Base-by-base conservation (phyloP, 179 eudicot species). In the Sideroxylon spinosum region DNA sequence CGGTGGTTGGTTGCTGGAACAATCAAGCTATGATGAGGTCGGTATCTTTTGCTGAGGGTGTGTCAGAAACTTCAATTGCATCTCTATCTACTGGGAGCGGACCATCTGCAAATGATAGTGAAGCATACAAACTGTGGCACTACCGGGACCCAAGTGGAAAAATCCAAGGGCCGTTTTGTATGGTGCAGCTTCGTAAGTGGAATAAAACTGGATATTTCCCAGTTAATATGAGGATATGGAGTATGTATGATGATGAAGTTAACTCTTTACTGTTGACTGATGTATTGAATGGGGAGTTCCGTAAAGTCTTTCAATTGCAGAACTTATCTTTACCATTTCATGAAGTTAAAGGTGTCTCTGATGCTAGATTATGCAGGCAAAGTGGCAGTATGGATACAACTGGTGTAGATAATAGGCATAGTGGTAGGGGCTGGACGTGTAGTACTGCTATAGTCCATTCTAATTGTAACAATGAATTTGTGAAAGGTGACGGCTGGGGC, bases 111-210 rank as follows among this genome's bases (percentile, higher is more conserved):
- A 82, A 82, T 68, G 62, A 73, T 72, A 80, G 63, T 28, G 97
- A 91, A 79, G 71, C 87, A 57, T 92, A 89, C 46, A 90, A 90
- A 69, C 22, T 85, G 56, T 94, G 98, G 98, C 89, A 91, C 83
- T 94, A 94, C 74, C 86, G 92, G 74, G 98, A 94, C 79, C 98
- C 98, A n/a, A 76, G 83, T 78, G 89, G 87, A 66, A 91, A 88
- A 80, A 84, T 87, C 74, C 98, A 94, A 87, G 98, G 98, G 26
- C 94, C 97, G 71, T 94, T 94, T 76, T 88, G 91, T 63, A 81
- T 94, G 87, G 61, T 84, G 28, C 91, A 92, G 86, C 87, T 94
- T 46, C 89, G 93, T 49, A 91, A 88, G 77, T 94, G 98, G 98
- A 91, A 86, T 65, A 94, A 85, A 71, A 88, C 90, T 10, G 97